A percentile compares a stretch with the other conserved stretches of the same genome.
Evolutionary conservation across 139 green algal genomes (phyloP).

Genomic region (Zygnema cylindricum): DNA sequence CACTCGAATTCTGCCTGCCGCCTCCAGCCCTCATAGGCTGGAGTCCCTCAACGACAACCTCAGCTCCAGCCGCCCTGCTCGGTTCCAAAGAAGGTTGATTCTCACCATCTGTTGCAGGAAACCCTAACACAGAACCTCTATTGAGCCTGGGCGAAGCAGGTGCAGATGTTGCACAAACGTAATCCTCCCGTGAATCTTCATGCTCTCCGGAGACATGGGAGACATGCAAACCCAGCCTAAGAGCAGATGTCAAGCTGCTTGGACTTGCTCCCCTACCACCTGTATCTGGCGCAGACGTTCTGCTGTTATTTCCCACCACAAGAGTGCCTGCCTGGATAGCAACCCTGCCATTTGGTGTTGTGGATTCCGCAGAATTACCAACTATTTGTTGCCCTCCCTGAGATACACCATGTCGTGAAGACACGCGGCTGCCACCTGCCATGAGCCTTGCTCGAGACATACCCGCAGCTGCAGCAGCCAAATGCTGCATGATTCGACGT

Average conservation of each 20-base stretch:
- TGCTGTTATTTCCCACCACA: background rate
- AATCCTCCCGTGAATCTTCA: too few species aligned
- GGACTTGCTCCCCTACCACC: background rate
- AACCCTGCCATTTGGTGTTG: background rate
- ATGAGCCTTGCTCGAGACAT: constrained; percentile 25
- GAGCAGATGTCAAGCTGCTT: background rate
- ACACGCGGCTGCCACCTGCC: background rate
- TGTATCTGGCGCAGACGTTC: background rate
- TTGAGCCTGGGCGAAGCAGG: too few species aligned
- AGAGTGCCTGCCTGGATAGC: background rate
- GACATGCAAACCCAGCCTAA: background rate
- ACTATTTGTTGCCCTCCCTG: background rate
- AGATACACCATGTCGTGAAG: background rate
- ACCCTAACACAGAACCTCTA: too few species aligned
- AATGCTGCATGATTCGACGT: constrained; percentile 48
- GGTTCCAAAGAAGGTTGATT: too few species aligned
- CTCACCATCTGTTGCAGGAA: too few species aligned
- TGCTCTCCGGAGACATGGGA: too few species aligned
- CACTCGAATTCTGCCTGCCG: background rate
- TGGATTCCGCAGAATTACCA: background rate
- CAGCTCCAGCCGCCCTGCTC: too few species aligned
- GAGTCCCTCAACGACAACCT: too few species aligned
- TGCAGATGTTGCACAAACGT: too few species aligned
- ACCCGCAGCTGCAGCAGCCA: constrained; percentile 38
- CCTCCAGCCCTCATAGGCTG: too few species aligned